Base-by-base conservation (phyloP, 139 green algal species). In the Auxenochlorella pyrenoidosa region DNA sequence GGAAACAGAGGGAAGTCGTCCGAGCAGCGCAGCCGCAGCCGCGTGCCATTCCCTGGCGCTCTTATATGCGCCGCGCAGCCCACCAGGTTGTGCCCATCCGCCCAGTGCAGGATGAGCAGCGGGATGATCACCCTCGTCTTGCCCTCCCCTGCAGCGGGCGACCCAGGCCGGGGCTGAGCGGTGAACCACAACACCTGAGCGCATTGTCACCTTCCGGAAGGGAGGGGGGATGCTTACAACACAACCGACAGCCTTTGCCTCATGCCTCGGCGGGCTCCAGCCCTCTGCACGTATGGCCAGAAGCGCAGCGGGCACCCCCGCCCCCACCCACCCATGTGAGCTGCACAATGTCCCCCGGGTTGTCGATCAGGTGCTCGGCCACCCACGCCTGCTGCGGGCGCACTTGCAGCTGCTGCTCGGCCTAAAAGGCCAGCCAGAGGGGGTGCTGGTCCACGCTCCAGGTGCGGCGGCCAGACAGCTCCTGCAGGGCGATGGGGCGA, bases 41-140 rank as follows among this genome's bases (percentile, higher is more conserved):
- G n/a, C n/a, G n/a, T n/a, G n/a, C n/a, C n/a, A n/a, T n/a, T n/a
- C n/a, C n/a, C n/a, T n/a, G n/a, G n/a, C n/a, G n/a, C n/a, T n/a
- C n/a, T n/a, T n/a, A n/a, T n/a, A n/a, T n/a, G n/a, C n/a, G n/a
- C n/a, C n/a, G n/a, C n/a, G n/a, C n/a, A 40, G 44, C 68, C 54
- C 68, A 87, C 68, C 66, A 88, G 26, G 21, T 83, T 24, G 34
- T 43, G 3, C 3, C 75, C 60, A 18, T 71, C 59, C 2, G 85
- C 91, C 84, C 66, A 88, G 43, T 89, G 72, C 70, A 95, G 88
- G 28, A 82, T 86, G 73, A 95, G 85, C 92, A 95, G 94, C 63
- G 93, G 92, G 76, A 95, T 82, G 70, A 95, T 95, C 85, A 95
- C 88, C 13, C 93, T 88, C 44, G 93, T 95, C 90, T 95, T 95